These are phyloP conservation scores for Suillus sp. DNA, from an alignment of 768 basidiomycete genomes.

Conservation along the genomic window DNA sequence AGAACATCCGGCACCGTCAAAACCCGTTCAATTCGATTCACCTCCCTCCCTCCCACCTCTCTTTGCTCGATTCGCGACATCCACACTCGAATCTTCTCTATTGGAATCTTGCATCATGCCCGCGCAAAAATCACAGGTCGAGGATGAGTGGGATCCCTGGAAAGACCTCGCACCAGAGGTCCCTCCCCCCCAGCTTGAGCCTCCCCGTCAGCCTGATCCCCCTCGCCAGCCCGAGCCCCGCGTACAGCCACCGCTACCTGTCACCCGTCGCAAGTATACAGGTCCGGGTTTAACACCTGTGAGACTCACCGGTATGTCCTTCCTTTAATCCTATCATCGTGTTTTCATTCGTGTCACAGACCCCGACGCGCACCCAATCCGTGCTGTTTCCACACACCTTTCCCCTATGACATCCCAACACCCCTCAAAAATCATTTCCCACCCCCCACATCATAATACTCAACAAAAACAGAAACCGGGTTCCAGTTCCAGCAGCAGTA, in stretches of 20 bases:
- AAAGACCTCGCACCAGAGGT: slow-evolving; percentile 11
- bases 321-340: not conserved
- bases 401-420: slow-evolving; percentile 14
- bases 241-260: not conserved
- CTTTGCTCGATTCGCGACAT: slow-evolving; percentile 42
- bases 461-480: slow-evolving; percentile 24
- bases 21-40: slow-evolving; percentile 15
- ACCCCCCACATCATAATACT: slow-evolving; percentile 18
- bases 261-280: slow-evolving; percentile 2
- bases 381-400: slow-evolving; percentile 20
- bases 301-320: slow-evolving; percentile 21
- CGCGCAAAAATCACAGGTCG: not conserved
- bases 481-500: slow-evolving; percentile 28
- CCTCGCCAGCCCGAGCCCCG: not conserved
- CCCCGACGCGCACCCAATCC: slow-evolving; percentile 8
- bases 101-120: slow-evolving; percentile 7
- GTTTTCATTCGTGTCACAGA: slow-evolving; percentile 11
- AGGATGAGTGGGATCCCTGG: slow-evolving; percentile 32
- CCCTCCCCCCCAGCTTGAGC: not conserved
- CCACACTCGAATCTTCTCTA: slow-evolving; percentile 28
- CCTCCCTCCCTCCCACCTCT: slow-evolving; percentile 42
- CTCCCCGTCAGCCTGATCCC: too few species aligned
- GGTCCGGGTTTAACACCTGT: not conserved
- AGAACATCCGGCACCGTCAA: slow-evolving; percentile 12
- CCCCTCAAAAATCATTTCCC: slow-evolving; percentile 17